phyloP scores from a whole-genome alignment of 2,329 filamentous ascomycete species.

The Aspergillus sp. region DNA sequence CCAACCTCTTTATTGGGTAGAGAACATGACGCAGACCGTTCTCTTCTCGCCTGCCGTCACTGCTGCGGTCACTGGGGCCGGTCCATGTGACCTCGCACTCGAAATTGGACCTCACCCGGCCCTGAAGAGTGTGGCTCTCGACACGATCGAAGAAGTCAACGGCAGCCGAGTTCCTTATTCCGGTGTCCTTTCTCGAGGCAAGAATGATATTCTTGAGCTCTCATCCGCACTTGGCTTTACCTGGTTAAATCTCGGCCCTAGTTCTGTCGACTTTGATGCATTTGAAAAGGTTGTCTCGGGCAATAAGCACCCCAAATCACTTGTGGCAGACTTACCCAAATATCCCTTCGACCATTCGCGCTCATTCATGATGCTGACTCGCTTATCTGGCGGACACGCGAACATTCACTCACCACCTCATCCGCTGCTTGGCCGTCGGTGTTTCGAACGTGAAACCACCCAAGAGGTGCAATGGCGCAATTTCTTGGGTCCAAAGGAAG shows the following conservation, averaged over 20 bases:
- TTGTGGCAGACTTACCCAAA: neutral
- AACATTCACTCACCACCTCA: too few relatives aligned
- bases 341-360: too few relatives aligned
- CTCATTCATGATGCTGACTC: too few relatives aligned
- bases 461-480: slow-evolving; percentile 2
- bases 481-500: neutral
- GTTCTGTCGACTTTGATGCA: slow-evolving; percentile 1
- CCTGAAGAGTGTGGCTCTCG: slow-evolving; percentile 22
- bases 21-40: neutral
- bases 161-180: slow-evolving; percentile 2
- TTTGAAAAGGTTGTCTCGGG: slow-evolving; percentile 1
- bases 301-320: slow-evolving; percentile 1
- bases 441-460: neutral
- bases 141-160: neutral
- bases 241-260: slow-evolving; percentile 2
- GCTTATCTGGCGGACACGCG: too few relatives aligned
- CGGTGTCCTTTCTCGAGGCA: slow-evolving; percentile 1
- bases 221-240: slow-evolving; percentile 2
- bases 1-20: slow-evolving; percentile 1
- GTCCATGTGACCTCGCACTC: neutral
- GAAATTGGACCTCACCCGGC: slow-evolving; percentile 36
- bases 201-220: slow-evolving; percentile 1
- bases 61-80: neutral
- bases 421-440: neutral
- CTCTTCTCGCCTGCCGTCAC: neutral